Base-by-base conservation (phyloP, 164 flowering plant genomes). In the Aristolochia californica region DNA sequence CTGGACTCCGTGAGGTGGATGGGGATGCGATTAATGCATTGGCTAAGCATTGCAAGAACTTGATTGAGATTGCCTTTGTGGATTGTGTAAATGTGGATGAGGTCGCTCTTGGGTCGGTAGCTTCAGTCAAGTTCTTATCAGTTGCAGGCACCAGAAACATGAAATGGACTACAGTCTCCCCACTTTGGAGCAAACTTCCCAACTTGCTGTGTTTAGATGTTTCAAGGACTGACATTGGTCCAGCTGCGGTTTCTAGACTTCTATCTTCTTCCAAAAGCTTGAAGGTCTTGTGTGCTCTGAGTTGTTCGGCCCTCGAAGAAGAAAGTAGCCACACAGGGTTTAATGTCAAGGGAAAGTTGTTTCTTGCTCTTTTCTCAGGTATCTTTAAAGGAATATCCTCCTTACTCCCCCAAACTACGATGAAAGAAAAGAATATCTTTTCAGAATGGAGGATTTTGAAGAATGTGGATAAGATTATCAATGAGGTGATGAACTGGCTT, bases 261-360 rank as follows among this genome's bases (percentile, higher is more conserved):
- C 58, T 86, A 30, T 71, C 84, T 18, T 72, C 82, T 48, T 82
- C 89, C 17, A 69, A 64, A 24, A 81, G 78, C 70, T 78, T 94
- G 78, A 82, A 77, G 75, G 89, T 86, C 24, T 55, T 94, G 68
- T 82, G 91, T 72, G 96, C 96, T 38, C 62, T 94, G 54, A 84
- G 85, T 66, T 94, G 99, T 61, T 72, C 83, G 0, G 61, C 62
- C 60, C 76, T 90, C 45, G 97, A 90, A 69, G 84, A 79, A 56
- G 91, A 79, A 50, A 75, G 65, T n/a, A 78, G 60, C 55, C 67
- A 72, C 69, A 53, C 65, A 11, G 62, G 68, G 4, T 66, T 67
- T 40, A 78, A 71, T 57, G 54, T 62, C 51, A 84, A 77, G 72
- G 88, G 84, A 5, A 94, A 79, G 79, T 59, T 83, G 64, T 61